A percentile compares a stretch with the other conserved stretches of the same genome.
These are phyloP conservation scores for Wickerhamiella parazyma DNA, from an alignment of 805 yeast genomes.

Conservation along the genomic window DNA sequence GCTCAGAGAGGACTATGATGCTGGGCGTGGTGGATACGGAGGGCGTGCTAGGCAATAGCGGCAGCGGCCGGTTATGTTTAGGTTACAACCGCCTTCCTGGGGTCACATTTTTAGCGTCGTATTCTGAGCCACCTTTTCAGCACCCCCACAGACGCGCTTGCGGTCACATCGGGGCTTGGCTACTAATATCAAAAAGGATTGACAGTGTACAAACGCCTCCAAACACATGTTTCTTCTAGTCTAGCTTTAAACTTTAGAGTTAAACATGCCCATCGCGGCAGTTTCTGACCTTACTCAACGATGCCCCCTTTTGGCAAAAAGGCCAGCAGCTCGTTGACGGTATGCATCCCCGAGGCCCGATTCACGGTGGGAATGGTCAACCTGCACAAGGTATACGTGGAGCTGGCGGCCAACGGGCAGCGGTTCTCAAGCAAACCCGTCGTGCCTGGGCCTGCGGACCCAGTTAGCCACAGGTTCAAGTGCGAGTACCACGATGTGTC, in stretches of 20 bases:
- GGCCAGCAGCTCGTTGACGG: conserved; percentile 5
- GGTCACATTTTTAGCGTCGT: too few relatives aligned
- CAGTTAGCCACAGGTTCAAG: conserved; percentile 17
- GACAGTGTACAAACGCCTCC: too few relatives aligned
- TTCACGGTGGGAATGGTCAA: conserved; percentile 18
- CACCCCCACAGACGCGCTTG: too few relatives aligned
- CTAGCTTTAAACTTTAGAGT: too few relatives aligned
- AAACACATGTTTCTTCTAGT: too few relatives aligned
- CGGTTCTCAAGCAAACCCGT: conserved; percentile 14
- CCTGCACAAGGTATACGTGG: conserved; percentile 16
- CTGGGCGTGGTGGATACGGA: conserved; percentile 34
- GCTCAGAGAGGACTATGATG: conserved; percentile 31
- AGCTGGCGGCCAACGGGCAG: conserved; percentile 15
- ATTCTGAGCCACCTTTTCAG: too few relatives aligned
- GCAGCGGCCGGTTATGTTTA: too few relatives aligned
- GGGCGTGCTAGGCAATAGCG: conserved; percentile 11
- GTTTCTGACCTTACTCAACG: too few relatives aligned
- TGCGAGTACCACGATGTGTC: conserved; percentile 17
- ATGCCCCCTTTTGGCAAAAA: conserved; percentile 8
- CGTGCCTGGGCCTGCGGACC: conserved; percentile 19
- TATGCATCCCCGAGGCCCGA: conserved; percentile 16
- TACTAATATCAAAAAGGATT: too few relatives aligned
- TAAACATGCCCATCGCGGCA: too few relatives aligned
- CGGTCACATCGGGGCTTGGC: too few relatives aligned
- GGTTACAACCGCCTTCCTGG: too few relatives aligned